Conservation (phyloP, 306 rosid species). For the Glycine tomentella region DNA sequence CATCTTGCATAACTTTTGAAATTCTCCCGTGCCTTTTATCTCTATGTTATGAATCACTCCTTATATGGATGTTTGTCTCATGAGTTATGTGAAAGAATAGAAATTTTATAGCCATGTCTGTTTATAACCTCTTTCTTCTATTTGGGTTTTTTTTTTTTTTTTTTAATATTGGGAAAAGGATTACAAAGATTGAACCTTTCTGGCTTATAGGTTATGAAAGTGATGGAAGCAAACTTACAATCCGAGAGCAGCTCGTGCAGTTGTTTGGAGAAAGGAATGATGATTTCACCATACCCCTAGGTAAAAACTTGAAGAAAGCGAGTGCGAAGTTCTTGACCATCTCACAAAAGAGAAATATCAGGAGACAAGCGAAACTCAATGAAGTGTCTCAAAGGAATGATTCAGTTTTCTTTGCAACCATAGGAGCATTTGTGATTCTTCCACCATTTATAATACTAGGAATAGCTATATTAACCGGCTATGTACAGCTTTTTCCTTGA, state of each 20-base stretch:
- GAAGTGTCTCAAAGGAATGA: constrained; percentile 94
- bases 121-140: background rate
- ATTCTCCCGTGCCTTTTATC: background rate
- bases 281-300: constrained; percentile 80
- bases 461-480: constrained; percentile 85
- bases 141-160: background rate
- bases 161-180: constrained; percentile 6
- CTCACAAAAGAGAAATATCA: constrained; percentile 93
- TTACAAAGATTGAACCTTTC: constrained; percentile 30
- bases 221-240: constrained; percentile 62
- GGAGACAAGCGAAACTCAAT: constrained; percentile 77
- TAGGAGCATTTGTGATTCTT: constrained; percentile 91
- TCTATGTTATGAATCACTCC: constrained; percentile 1
- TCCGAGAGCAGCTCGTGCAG: constrained; percentile 80
- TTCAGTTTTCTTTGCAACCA: constrained; percentile 84
- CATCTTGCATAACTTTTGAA: background rate
- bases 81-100: background rate
- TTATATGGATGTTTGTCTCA: constrained; percentile 23
- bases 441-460: constrained; percentile 91
- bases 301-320: constrained; percentile 80
- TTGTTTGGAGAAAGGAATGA: constrained; percentile 74
- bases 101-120: background rate
- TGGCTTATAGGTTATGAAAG: constrained; percentile 73
- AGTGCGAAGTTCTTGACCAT: constrained; percentile 78
- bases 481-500: constrained; percentile 96